Evolutionary conservation across 2,329 filamentous ascomycete genomes (phyloP).

Genomic region (Coniella lustricola): DNA sequence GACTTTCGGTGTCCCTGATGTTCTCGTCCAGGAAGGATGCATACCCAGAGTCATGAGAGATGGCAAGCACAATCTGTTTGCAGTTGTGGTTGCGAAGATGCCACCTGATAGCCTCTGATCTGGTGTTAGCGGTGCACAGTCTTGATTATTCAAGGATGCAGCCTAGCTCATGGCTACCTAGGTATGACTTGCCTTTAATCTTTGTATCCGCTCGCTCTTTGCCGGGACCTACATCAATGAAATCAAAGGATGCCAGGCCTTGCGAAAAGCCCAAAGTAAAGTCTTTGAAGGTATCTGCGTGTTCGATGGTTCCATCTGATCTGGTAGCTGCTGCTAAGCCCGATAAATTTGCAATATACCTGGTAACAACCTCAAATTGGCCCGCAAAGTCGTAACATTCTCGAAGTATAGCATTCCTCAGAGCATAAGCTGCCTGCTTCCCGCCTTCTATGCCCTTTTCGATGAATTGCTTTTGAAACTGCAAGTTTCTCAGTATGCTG

Average conservation of each 20-base stretch:
- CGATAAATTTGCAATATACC: slow-evolving; percentile 48
- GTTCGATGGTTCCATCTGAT: slow-evolving; percentile 39
- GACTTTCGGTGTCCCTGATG: slow-evolving; percentile 35
- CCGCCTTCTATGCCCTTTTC: slow-evolving; percentile 49
- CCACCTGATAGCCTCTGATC: slow-evolving; percentile 44
- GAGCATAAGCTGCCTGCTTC: slow-evolving; percentile 42
- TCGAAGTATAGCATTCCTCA: slow-evolving; percentile 41
- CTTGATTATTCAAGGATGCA: not conserved
- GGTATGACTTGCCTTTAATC: slow-evolving; percentile 44
- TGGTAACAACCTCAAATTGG: slow-evolving; percentile 48
- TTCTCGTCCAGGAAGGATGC: slow-evolving; percentile 52
- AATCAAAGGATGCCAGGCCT: slow-evolving; percentile 53
- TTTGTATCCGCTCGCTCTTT: slow-evolving; percentile 55
- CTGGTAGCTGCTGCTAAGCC: slow-evolving; percentile 44
- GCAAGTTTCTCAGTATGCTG: not conserved
- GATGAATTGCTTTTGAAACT: slow-evolving; percentile 53
- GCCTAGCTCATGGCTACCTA: not conserved
- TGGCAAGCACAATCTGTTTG: slow-evolving; percentile 53
- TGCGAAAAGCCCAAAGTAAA: slow-evolving; percentile 56
- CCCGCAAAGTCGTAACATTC: slow-evolving; percentile 42
- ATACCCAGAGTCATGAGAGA: slow-evolving; percentile 56
- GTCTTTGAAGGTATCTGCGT: slow-evolving; percentile 40
- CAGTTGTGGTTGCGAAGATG: slow-evolving; percentile 55
- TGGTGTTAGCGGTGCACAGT: slow-evolving; percentile 14
- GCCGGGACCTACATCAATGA: slow-evolving; percentile 53